Base-by-base conservation (phyloP, 208 protist species). In the Trypanosoma cruzi region DNA sequence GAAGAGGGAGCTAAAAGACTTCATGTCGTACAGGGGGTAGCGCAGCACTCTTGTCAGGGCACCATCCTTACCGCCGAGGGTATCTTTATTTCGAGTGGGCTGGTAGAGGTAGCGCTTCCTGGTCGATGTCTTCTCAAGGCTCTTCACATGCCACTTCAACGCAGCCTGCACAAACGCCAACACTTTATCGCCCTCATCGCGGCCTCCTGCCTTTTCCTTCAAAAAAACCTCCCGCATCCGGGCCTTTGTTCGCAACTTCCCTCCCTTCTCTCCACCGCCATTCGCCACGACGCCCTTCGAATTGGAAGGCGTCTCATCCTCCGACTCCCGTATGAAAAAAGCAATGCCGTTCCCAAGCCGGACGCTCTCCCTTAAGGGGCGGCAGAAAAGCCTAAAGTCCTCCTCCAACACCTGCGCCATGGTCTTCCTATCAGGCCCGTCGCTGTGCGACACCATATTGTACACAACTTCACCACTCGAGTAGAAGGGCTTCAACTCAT, bases 1-100 rank as follows among this genome's bases (percentile, higher is more conserved):
- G 67, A 98, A 98, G 67, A 98, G 83, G 28, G 90, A 85, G 50
- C 84, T 79, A 55, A 97, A 98, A 3, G 89, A 93, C 66, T 98
- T 98, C 26, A 92, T 77, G 8, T 80, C 64, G 50, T 71, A 87
- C 31, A 97, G 84, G 1, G 66, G 66, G 77, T 97, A 97, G 66
- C 86, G 80, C 46, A 83, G 75, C 59, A 83, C 90, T 22, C 44
- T 74, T 68, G 89, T 82, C 31, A 76, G 50, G 24, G 7, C 18
- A 28, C 26, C 49, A 11, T 5, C 18, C 26, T 40, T 28, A 20
- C 70, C 68, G 0, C 14, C 31, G 26, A 42, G 24, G 26, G 49
- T 42, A 26, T 24, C 36, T n/a, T 32, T 65, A 16, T 26, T 60
- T 16, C 80, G 32, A 20, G 85, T 73, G 24, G 82, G 85, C 61